Evolutionary conservation across 169 alveolate species (phyloP), one percentile per base, ranked within the genome.

Genomic region (Cryptosporidium felis): DNA sequence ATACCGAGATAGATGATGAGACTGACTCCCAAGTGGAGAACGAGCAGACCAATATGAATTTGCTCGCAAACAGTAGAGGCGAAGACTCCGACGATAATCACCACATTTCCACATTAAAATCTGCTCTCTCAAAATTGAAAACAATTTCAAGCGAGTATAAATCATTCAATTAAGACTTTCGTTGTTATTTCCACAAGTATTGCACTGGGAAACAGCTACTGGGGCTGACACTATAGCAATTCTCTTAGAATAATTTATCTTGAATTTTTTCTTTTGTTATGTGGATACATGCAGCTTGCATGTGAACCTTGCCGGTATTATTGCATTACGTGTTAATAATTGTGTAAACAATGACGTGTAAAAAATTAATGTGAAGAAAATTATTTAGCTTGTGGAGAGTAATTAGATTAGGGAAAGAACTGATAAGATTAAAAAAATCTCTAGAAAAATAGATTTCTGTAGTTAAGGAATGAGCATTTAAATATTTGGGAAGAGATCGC

Each of bases 401-500:
- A n/a, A n/a, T n/a, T n/a, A n/a, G n/a, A n/a, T n/a, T n/a, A n/a
- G n/a, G n/a, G n/a, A n/a, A n/a, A n/a, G n/a, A n/a, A n/a, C n/a
- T n/a, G n/a, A n/a, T n/a, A n/a, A n/a, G n/a, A n/a, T n/a, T n/a
- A n/a, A n/a, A n/a, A n/a, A n/a, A n/a, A n/a, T n/a, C n/a, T n/a
- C n/a, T n/a, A n/a, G n/a, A n/a, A n/a, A n/a, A n/a, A n/a, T n/a
- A n/a, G n/a, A n/a, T 41, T 62, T 42, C 28, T 34, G 58, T 62
- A 62, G 59, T 42, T 62, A 16, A 62, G 80, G 38, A 40, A 62
- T 42, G 80, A 41, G 28, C 30, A 46, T 28, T n/a, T n/a, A n/a
- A n/a, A n/a, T n/a, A n/a, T n/a, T n/a, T 42, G 79, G 18, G 47
- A 38, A 60, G 40, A 60, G 79, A 60, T 60, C 79, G 79, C 79